A percentile compares a stretch with the other conserved stretches of the same genome.
Evolutionary conservation across 106 monocot species (phyloP).

Genomic region (Phalaenopsis aphrodite): DNA sequence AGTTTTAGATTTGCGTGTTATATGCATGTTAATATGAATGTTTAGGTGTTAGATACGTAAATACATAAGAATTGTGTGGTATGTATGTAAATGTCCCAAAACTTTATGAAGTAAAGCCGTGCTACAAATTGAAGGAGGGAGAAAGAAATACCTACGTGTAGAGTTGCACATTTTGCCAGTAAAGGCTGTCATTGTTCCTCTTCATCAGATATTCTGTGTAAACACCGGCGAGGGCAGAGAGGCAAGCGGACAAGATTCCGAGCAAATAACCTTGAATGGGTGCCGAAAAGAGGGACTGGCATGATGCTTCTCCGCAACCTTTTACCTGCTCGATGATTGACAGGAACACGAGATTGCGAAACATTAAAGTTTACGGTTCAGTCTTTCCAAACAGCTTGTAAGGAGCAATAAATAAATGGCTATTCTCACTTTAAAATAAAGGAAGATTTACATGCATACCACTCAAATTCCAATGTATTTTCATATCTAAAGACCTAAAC

Average conservation of each 20-base stretch:
- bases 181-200: conserved; percentile 93
- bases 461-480: too few species aligned
- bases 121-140: background rate
- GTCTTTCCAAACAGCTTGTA: background rate
- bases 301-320: conserved; percentile 76
- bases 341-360: background rate
- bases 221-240: conserved; percentile 93
- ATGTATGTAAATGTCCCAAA: too few species aligned
- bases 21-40: too few species aligned
- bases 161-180: conserved; percentile 93
- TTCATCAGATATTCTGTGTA: conserved; percentile 98
- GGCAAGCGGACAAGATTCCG: conserved; percentile 88
- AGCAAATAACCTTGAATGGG: conserved; percentile 82
- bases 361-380: background rate
- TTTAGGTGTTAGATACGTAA: too few species aligned
- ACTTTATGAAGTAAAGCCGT: background rate
- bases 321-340: conserved; percentile 54
- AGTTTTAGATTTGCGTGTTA: too few species aligned
- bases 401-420: background rate
- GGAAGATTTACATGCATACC: too few species aligned
- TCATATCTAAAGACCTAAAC: too few species aligned
- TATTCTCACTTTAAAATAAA: too few species aligned
- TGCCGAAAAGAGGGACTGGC: conserved; percentile 83
- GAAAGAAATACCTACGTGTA: conserved; percentile 54
- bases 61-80: too few species aligned